Percentiles rank a stretch among this genome's conserved stretches.
Evolutionary conservation across 345 rosid species (phyloP).

Genomic region (Theobroma cacao): DNA sequence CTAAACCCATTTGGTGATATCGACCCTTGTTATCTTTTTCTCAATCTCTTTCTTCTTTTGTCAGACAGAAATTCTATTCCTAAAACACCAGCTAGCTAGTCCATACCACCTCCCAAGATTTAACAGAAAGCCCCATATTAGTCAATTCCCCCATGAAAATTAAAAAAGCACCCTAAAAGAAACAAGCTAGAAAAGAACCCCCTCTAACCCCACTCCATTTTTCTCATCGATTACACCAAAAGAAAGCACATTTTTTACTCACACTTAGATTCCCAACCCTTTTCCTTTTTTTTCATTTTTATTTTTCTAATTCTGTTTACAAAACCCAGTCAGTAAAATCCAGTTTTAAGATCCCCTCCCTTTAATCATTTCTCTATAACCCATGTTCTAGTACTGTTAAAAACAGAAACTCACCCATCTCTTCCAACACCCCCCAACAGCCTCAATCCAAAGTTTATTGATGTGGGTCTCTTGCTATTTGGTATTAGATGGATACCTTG

Average conservation of each 20-base stretch:
- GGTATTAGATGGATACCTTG: conserved; percentile 81
- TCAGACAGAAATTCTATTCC: conserved; percentile 26
- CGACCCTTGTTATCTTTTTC: conserved; percentile 25
- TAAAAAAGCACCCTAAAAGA: conserved; percentile 1
- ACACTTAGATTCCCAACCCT: conserved; percentile 17
- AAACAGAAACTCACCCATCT: conserved; percentile 22
- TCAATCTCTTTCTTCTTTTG: conserved; percentile 36
- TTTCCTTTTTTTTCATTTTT: not conserved
- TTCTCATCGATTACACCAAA: conserved; percentile 46
- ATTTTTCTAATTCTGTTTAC: conserved; percentile 21
- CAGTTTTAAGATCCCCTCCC: conserved; percentile 35
- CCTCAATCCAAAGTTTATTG: conserved; percentile 17
- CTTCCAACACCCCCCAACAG: not conserved
- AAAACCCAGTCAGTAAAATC: conserved; percentile 27
- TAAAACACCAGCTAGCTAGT: conserved; percentile 19
- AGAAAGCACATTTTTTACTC: conserved; percentile 20
- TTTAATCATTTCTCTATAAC: conserved; percentile 23
- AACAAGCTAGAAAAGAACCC: conserved; percentile 17
- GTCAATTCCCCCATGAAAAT: conserved; percentile 3
- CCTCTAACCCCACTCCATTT: conserved; percentile 22
- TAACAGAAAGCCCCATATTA: conserved; percentile 16
- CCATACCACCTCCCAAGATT: conserved; percentile 12
- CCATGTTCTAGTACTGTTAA: conserved; percentile 27
- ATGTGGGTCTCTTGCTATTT: conserved; percentile 52
- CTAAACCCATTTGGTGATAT: conserved; percentile 44